phyloP scores from a whole-genome alignment of 192 early-diverging fungal species.

The Haplosporangium gracile region DNA sequence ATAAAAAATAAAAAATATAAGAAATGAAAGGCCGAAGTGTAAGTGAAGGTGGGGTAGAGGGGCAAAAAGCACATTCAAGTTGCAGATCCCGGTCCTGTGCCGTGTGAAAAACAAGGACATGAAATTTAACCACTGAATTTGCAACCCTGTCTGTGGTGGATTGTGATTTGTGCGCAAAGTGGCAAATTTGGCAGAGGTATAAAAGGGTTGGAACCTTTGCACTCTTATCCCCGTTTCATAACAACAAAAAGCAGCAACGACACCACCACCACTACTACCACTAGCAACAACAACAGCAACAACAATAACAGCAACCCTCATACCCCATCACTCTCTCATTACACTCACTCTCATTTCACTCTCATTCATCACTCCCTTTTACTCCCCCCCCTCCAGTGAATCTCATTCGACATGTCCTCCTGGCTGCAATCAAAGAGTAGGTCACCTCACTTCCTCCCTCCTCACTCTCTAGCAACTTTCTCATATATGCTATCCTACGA shows the following conservation, averaged over 20 bases:
- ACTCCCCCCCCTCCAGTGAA: not conserved
- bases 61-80: too few relatives aligned
- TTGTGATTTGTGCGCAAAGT: too few relatives aligned
- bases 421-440: slow-evolving; percentile 55
- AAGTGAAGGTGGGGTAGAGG: too few relatives aligned
- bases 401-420: slow-evolving; percentile 20
- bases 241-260: slow-evolving; percentile 23
- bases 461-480: not conserved
- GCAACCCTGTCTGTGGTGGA: too few relatives aligned
- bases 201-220: not conserved
- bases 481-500: not conserved
- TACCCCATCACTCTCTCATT: not conserved
- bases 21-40: not conserved
- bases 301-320: slow-evolving; percentile 28
- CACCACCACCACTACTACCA: slow-evolving; percentile 23
- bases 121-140: too few relatives aligned
- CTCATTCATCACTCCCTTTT: slow-evolving; percentile 6
- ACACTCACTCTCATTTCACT: not conserved
- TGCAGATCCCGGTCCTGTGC: too few relatives aligned
- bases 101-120: too few relatives aligned
- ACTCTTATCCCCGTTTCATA: slow-evolving; percentile 6
- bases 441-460: not conserved
- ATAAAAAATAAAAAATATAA: not conserved
- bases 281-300: not conserved
- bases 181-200: not conserved